These are phyloP conservation scores for Neolentinus lepideus DNA, from an alignment of 1,284 basidiomycete genomes.

Conservation along the genomic window DNA sequence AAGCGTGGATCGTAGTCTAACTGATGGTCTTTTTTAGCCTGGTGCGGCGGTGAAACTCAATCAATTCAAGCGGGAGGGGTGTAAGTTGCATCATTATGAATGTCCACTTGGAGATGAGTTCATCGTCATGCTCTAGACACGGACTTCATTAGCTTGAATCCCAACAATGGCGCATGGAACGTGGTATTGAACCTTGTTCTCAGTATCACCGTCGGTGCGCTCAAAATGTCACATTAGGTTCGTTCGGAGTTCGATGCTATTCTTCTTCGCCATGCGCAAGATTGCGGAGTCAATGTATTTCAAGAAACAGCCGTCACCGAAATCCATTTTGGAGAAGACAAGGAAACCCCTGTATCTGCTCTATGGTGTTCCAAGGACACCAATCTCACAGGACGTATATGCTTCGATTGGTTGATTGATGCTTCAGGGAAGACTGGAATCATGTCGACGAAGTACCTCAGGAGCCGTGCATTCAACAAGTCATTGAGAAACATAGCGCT, in stretches of 20 bases:
- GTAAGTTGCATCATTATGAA: background rate
- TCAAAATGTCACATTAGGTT: background rate
- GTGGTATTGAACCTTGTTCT: background rate
- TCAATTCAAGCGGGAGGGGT: constrained; percentile 31
- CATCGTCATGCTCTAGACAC: constrained; percentile 11
- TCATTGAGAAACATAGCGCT: constrained; percentile 27
- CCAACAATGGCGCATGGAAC: background rate
- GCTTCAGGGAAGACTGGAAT: constrained; percentile 64
- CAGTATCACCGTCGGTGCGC: background rate
- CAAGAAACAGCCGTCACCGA: constrained; percentile 26
- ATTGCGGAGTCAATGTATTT: constrained; percentile 26
- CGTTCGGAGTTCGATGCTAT: constrained; percentile 34
- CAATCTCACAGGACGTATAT: constrained; percentile 34
- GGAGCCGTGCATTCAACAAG: constrained; percentile 60
- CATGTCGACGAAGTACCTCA: constrained; percentile 58
- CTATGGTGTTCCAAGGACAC: constrained; percentile 11
- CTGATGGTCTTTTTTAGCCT: constrained; percentile 18
- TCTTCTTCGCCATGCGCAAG: constrained; percentile 29
- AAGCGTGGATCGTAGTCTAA: background rate
- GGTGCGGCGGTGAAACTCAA: constrained; percentile 37
- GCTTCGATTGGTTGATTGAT: constrained; percentile 62
- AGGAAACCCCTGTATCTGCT: background rate
- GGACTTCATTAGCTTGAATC: background rate
- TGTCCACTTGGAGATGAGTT: background rate
- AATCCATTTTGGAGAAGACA: constrained; percentile 17